Evolutionary conservation across 1,284 basidiomycete species (phyloP), one percentile per base, ranked within the genome.

Genomic region (Moniliella sp.): DNA sequence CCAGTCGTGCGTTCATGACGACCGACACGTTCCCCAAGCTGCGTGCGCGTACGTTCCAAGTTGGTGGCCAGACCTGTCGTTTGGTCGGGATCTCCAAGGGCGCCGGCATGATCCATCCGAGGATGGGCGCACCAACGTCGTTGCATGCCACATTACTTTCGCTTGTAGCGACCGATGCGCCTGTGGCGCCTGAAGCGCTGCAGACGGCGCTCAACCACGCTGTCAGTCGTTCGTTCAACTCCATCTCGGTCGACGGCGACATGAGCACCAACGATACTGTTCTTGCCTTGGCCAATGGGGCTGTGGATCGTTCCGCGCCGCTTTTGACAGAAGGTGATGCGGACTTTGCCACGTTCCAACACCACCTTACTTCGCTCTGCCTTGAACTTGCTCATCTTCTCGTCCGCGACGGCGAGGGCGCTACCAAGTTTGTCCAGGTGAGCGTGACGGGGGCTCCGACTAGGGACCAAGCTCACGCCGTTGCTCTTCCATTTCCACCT

Each of bases 261-360:
- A 94, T 94, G 88, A 81, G 76, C 21, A 99, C 91, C 2, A 99
- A 99, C 61, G 91, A 99, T 57, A 86, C 86, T 4, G 76, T 97
- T 51, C 57, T 91, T 26, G 71, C 74, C 1, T 68, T 99, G 17
- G 91, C 91, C 1, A 97, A 94, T 46, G 88, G 86, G 8, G 78
- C 74, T 19, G 14, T 21, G 3, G 30, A 18, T n/a, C 10, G 12
- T 8, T 25, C 31, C 11, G 16, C 25, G 4, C 67, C 67, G 13
- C n/a, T n/a, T n/a, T n/a, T n/a, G n/a, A n/a, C n/a, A n/a, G n/a
- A n/a, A n/a, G n/a, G n/a, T n/a, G n/a, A n/a, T n/a, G 67, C 69
- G 17, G 72, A 70, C 18, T 91, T 73, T 48, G 66, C 67, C 18
- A 55, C 66, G 1, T 97, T 97, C 68, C 74, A 73, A 49, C 67